These are phyloP conservation scores for Alisma plantagoaquatica DNA, from an alignment of 106 monocot species.

Conservation along the genomic window DNA sequence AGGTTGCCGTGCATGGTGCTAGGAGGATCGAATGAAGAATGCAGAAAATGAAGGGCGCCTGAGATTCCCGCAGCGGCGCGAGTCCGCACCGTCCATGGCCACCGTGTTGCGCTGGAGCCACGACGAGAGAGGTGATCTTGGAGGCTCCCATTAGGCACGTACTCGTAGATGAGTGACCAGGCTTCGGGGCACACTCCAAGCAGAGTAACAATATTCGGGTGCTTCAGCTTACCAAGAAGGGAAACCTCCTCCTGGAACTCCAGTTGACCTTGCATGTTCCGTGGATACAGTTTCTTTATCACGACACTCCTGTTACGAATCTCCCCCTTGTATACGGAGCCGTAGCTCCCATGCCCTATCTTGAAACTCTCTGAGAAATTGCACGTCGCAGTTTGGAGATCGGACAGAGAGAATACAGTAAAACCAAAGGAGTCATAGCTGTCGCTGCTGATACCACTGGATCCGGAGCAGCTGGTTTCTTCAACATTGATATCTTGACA, in stretches of 20 bases:
- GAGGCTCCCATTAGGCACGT: constrained; percentile 65
- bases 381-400: constrained; percentile 68
- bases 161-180: constrained; percentile 58
- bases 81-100: constrained; percentile 46
- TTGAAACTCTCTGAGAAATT: constrained; percentile 79
- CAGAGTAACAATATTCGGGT: constrained; percentile 60
- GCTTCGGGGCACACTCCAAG: constrained; percentile 65
- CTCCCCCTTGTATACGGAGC: constrained; percentile 72
- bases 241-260: constrained; percentile 74
- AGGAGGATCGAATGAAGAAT: constrained; percentile 55
- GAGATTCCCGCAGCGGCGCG: constrained; percentile 43
- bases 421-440: constrained; percentile 27
- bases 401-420: constrained; percentile 53
- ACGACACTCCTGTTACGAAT: constrained; percentile 51
- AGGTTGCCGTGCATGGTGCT: constrained; percentile 72
- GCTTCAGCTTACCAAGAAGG: constrained; percentile 39
- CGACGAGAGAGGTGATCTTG: constrained; percentile 31
- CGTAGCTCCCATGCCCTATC: constrained; percentile 37
- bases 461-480: constrained; percentile 7
- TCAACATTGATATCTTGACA: constrained; percentile 5
- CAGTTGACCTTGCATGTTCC: constrained; percentile 31
- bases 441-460: constrained; percentile 10
- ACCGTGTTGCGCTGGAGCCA: constrained; percentile 5
- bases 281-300: constrained; percentile 46
- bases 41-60: constrained; percentile 57